Conservation (phyloP, 2,329 filamentous ascomycete species). For the Fusarium sp. region DNA sequence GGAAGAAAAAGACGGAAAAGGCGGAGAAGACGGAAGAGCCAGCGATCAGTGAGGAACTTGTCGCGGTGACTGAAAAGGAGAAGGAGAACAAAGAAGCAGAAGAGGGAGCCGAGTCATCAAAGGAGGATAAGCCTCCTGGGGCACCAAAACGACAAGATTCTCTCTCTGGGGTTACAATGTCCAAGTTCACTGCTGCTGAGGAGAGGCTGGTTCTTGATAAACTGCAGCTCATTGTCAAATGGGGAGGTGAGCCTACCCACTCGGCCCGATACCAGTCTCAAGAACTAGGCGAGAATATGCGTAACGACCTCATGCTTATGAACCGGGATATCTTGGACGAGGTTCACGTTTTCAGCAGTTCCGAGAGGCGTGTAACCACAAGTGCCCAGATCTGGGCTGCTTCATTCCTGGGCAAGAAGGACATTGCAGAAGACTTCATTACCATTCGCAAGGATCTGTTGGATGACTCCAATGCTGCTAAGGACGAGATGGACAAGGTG, state of each 20-base stretch:
- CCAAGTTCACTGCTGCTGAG: constrained; percentile 91
- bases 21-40: constrained; percentile 74
- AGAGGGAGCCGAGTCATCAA: constrained; percentile 38
- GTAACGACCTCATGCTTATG: constrained; percentile 91
- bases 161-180: constrained; percentile 89
- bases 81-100: constrained; percentile 42
- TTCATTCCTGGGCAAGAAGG: constrained; percentile 88
- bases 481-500: constrained; percentile 99
- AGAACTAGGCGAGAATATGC: constrained; percentile 94
- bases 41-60: constrained; percentile 52
- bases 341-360: constrained; percentile 94
- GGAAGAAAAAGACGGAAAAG: constrained; percentile 81
- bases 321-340: constrained; percentile 93
- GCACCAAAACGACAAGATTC: constrained; percentile 80
- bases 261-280: constrained; percentile 96
- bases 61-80: constrained; percentile 46
- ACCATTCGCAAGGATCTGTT: constrained; percentile 92
- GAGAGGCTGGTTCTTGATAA: constrained; percentile 95
- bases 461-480: constrained; percentile 97
- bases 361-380: constrained; percentile 91
- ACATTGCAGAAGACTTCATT: constrained; percentile 87
- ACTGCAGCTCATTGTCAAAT: constrained; percentile 97
- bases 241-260: constrained; percentile 98
- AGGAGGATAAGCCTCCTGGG: constrained; percentile 33
- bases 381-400: constrained; percentile 97